Conservation (phyloP, 305 asterid genomes). For the Rubia peregrina region DNA sequence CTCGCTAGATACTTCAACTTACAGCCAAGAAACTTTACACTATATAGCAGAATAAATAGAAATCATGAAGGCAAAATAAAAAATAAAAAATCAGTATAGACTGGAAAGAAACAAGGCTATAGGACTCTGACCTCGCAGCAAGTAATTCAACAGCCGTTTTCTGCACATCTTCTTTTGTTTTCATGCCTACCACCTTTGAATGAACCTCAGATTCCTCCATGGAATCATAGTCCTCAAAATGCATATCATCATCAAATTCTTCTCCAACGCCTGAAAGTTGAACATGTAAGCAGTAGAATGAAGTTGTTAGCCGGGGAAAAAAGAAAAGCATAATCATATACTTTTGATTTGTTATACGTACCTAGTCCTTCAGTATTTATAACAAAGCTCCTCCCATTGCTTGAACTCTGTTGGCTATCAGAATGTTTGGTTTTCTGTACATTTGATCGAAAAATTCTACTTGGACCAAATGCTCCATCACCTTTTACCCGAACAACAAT, state of each 20-base stretch:
- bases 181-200: conserved; percentile 17
- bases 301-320: conserved; percentile 4
- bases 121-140: conserved; percentile 48
- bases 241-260: conserved; percentile 29
- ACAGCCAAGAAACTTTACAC: background rate
- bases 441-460: background rate
- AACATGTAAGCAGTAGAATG: conserved; percentile 13
- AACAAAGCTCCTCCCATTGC: conserved; percentile 6
- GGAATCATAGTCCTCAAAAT: conserved; percentile 23
- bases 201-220: conserved; percentile 21
- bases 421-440: background rate
- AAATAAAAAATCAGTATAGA: background rate
- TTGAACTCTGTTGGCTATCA: background rate
- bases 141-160: conserved; percentile 56
- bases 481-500: background rate
- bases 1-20: background rate
- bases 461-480: background rate
- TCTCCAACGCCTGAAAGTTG: conserved; percentile 35
- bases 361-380: conserved; percentile 7
- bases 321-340: conserved; percentile 13
- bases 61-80: background rate
- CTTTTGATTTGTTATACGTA: background rate
- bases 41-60: background rate
- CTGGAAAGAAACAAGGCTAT: background rate
- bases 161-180: conserved; percentile 45